These are phyloP conservation scores for Strobilomyces echinocephalus DNA, from an alignment of 768 basidiomycete genomes.

Conservation along the genomic window DNA sequence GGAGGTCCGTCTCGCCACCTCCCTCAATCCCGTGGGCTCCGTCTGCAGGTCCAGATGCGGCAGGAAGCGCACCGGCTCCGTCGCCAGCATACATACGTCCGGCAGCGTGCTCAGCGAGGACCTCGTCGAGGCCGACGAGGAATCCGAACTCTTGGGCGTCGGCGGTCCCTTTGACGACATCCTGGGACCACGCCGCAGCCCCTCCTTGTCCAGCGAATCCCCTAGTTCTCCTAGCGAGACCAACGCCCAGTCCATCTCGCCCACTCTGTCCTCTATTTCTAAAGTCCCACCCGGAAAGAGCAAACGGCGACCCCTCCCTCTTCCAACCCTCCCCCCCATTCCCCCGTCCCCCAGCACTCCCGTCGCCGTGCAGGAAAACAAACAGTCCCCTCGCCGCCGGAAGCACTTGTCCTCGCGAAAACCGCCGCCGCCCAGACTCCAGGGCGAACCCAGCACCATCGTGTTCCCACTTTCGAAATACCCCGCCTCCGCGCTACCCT, in stretches of 20 bases:
- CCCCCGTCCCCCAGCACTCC: slow-evolving; percentile 66
- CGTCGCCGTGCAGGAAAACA: slow-evolving; percentile 37
- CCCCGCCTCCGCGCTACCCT: slow-evolving; percentile 46
- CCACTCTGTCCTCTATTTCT: slow-evolving; percentile 53
- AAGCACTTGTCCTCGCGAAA: slow-evolving; percentile 56
- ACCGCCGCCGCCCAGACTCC: slow-evolving; percentile 55
- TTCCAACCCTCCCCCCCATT: slow-evolving; percentile 62
- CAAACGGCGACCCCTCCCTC: slow-evolving; percentile 58
- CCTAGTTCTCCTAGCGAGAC: slow-evolving; percentile 33
- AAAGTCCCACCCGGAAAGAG: slow-evolving; percentile 42
- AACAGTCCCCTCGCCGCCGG: slow-evolving; percentile 32
- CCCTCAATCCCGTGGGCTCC: slow-evolving; percentile 58
- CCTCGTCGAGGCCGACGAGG: slow-evolving; percentile 79
- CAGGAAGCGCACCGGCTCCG: slow-evolving; percentile 69
- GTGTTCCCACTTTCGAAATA: slow-evolving; percentile 24
- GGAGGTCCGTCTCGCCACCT: slow-evolving; percentile 78
- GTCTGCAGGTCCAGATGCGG: slow-evolving; percentile 64
- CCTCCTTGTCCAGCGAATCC: slow-evolving; percentile 32
- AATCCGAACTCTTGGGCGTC: slow-evolving; percentile 62
- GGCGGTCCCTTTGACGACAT: slow-evolving; percentile 56
- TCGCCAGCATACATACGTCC: slow-evolving; percentile 64
- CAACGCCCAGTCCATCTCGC: slow-evolving; percentile 16
- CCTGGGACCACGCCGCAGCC: slow-evolving; percentile 33
- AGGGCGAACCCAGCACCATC: slow-evolving; percentile 25
- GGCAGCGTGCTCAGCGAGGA: slow-evolving; percentile 75